Percentiles rank a stretch among this genome's conserved stretches.
These are phyloP conservation scores for Przewalskia tangutica DNA, from an alignment of 257 asterid genomes.

Conservation along the genomic window DNA sequence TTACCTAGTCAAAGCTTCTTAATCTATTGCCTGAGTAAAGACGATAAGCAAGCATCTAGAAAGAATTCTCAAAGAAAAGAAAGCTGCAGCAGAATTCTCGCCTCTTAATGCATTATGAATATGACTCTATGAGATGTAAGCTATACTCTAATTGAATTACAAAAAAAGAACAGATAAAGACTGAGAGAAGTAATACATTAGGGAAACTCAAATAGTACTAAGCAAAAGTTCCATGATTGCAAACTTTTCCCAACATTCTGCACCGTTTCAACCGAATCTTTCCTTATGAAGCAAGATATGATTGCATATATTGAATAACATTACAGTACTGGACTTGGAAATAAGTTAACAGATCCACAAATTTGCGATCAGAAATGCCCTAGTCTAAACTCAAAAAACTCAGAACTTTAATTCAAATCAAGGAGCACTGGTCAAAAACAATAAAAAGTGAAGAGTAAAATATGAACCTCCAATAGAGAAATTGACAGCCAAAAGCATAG, in stretches of 20 bases:
- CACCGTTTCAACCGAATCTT: not conserved
- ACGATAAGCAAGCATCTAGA: not conserved
- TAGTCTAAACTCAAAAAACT: not conserved
- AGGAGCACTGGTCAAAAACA: not conserved
- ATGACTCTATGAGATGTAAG: not conserved
- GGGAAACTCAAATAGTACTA: not conserved
- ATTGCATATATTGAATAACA: not conserved
- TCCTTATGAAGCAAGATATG: not conserved
- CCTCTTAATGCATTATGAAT: not conserved
- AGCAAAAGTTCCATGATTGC: not conserved
- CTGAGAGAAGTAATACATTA: not conserved
- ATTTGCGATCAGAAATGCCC: not conserved
- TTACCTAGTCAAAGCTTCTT: not conserved
- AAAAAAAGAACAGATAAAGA: not conserved
- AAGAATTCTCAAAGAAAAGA: not conserved
- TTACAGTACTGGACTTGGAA: not conserved
- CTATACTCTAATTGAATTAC: not conserved
- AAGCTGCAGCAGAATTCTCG: not conserved
- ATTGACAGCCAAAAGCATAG: slow-evolving; percentile 69
- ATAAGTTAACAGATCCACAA: not conserved
- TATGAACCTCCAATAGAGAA: slow-evolving; percentile 65
- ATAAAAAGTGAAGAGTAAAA: not conserved
- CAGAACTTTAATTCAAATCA: not conserved
- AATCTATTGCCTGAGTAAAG: not conserved
- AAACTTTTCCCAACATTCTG: not conserved